Evolutionary conservation across 2,329 filamentous ascomycete genomes (phyloP).

Genomic region (Cordyceps tenuipes): DNA sequence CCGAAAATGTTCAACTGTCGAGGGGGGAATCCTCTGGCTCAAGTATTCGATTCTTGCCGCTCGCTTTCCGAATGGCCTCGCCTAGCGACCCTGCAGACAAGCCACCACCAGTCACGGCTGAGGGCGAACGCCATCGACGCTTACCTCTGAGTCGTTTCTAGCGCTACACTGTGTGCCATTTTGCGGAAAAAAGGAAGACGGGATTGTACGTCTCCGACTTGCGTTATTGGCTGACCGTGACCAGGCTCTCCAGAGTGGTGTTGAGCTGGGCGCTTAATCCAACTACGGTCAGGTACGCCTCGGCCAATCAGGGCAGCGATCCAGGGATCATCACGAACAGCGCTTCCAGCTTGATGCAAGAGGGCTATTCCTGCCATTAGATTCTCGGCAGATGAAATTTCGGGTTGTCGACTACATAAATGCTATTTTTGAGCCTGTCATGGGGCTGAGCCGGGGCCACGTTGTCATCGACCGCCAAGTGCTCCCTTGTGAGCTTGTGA

Average conservation of each 20-base stretch:
- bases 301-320: not conserved
- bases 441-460: not conserved
- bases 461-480: not conserved
- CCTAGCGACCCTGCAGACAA: not conserved
- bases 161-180: not conserved
- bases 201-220: not conserved
- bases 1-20: not conserved
- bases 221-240: not conserved
- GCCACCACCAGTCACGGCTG: not conserved
- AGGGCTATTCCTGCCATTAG: not conserved
- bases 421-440: not conserved
- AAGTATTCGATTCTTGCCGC: slow-evolving; percentile 10
- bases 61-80: not conserved
- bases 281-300: not conserved
- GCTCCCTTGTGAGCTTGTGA: not conserved
- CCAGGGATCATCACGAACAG: not conserved
- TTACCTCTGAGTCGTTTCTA: not conserved
- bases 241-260: not conserved
- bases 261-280: slow-evolving; percentile 1
- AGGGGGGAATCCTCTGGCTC: not conserved
- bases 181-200: not conserved
- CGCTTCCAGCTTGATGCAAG: not conserved
- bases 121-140: not conserved
- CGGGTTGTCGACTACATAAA: not conserved
- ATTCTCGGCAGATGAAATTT: not conserved